phyloP scores from a whole-genome alignment of 73 alveolate genomes.

The Paramecium biaurelia region DNA sequence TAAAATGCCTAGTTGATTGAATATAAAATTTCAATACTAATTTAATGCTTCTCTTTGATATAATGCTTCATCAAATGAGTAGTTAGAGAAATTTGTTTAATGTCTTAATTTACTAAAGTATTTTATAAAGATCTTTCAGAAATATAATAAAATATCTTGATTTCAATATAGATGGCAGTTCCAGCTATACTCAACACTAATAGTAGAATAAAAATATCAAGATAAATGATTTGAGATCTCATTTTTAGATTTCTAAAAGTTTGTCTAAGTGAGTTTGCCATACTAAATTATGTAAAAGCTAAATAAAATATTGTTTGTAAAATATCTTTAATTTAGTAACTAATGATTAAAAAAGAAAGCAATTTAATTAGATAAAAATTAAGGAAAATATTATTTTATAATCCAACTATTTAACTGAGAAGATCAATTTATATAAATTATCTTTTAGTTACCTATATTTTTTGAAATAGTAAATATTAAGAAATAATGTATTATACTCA shows the following conservation, averaged over 20 bases:
- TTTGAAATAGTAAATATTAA: too few species aligned
- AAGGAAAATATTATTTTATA: too few species aligned
- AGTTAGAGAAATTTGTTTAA: background rate
- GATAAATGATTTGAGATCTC: background rate
- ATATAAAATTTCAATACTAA: background rate
- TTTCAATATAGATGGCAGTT: background rate
- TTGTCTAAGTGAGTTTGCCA: background rate
- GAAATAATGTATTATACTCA: too few species aligned
- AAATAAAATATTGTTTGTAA: background rate
- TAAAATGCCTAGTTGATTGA: background rate
- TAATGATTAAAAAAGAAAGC: background rate
- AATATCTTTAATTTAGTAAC: too few species aligned
- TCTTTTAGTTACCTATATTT: too few species aligned
- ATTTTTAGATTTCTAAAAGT: background rate
- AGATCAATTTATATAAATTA: too few species aligned
- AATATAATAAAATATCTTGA: background rate
- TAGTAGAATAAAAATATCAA: background rate
- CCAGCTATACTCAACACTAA: background rate
- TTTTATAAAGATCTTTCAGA: background rate
- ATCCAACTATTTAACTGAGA: too few species aligned
- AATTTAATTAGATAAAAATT: too few species aligned
- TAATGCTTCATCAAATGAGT: background rate
- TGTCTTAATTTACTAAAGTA: background rate
- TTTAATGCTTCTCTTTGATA: background rate
- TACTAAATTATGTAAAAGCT: background rate